Evolutionary conservation across 1,139 yeast species (phyloP), one percentile per base, ranked within the genome.

Genomic region (Hansenula lynferdii): DNA sequence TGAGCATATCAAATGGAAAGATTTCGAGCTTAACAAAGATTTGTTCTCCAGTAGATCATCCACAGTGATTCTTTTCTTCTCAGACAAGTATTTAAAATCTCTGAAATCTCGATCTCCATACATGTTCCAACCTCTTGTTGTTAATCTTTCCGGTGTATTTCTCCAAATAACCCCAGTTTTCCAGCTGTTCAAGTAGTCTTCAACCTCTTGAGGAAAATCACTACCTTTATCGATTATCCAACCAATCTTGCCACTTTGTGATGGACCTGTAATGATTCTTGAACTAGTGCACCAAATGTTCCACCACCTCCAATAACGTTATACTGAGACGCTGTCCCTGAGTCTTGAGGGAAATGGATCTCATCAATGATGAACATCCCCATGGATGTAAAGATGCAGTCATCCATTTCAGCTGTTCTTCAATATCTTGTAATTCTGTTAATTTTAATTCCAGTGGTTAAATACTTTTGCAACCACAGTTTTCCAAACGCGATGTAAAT

Each of bases 361-460:
- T 86, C 96, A 58, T 90, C 97, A n/a, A 90, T 73, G 51, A 90
- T 87, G 60, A 87, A 84, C 89, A 90, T 83, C 36, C 97, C 97
- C 51, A 53, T 44, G 3, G 57, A 45, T 14, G 51, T 41, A 38
- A 51, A 53, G 2, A 45, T 16, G 19, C 28, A 31, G 6, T 10
- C 8, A 17, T 24, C 20, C n/a, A n/a, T n/a, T n/a, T n/a, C n/a
- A n/a, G n/a, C n/a, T n/a, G n/a, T n/a, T n/a, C n/a, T n/a, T n/a
- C n/a, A n/a, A n/a, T n/a, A n/a, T n/a, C n/a, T n/a, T n/a, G n/a
- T n/a, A n/a, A n/a, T n/a, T n/a, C n/a, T n/a, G n/a, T n/a, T n/a
- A n/a, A n/a, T n/a, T n/a, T n/a, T n/a, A n/a, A n/a, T n/a, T n/a
- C n/a, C n/a, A n/a, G n/a, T n/a, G n/a, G n/a, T n/a, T n/a, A n/a